Evolutionary conservation across 1,284 basidiomycete species (phyloP), one percentile per base, ranked within the genome.

Genomic region (Ustanciosporium gigantosporum): DNA sequence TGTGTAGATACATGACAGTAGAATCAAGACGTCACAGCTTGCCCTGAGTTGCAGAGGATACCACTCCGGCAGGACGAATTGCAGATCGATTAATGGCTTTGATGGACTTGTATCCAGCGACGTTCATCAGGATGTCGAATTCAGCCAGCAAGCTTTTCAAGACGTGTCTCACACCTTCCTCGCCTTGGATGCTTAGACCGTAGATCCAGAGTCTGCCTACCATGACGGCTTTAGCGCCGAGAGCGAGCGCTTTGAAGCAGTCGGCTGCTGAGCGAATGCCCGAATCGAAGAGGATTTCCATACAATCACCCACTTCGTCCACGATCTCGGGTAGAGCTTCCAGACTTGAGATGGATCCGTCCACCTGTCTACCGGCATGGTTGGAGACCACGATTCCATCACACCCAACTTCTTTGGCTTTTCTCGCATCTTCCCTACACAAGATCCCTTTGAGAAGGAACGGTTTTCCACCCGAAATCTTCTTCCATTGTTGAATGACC

Each of bases 331-430:
- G 39, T 6, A 64, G 32, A 5, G 41, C 55, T 31, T 58, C 55
- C 22, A 64, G 44, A 17, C 25, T 37, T 22, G 41, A 58, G 25
- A 59, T 46, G 13, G 49, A 41, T 3, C 60, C 60, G 34, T 65
- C 61, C 13, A 65, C 49, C 21, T 66, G 61, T 14, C 61, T 15
- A 16, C 64, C 89, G 22, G 88, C 89, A 68, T 91, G 89, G 70
- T 91, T 91, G 5, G 86, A 88, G 8, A 91, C 86, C 22, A 90
- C 78, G 53, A 91, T 87, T 2, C 86, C 89, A 58, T 91, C 84
- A 9, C 85, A 81, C 1, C 84, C 84, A 15, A 82, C 70, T 17
- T 86, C 84, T 8, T 88, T 69, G 0, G 87, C 87, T 55, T 82
- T 83, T 81, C 88, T 55, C 0, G 79, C 81, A 53, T 78, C 78